Evolutionary conservation across 2,329 filamentous ascomycete species (phyloP), one percentile per base, ranked within the genome.

Genomic region (Rhynchosporium secalis): DNA sequence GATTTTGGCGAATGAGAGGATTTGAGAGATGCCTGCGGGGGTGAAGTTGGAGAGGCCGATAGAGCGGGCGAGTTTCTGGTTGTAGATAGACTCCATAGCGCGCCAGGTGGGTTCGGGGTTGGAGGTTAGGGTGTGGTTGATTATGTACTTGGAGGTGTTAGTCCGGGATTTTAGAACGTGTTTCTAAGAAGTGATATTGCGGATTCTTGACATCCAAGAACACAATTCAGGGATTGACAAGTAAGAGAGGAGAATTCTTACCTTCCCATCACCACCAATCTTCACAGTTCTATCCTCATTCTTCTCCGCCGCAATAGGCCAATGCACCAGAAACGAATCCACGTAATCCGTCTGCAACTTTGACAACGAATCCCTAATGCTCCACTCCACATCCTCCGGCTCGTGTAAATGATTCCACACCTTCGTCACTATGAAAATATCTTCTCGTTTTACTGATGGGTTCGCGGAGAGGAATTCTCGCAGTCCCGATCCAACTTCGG

Each of bases 381-480:
- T 87, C 73, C 88, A 80, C 77, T 89, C 86, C 15, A 86, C 86
- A 15, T 87, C 82, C 43, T 83, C 85, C 4, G 71, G 71, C 75
- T 79, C 67, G 76, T 89, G 88, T 77, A 90, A 91, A 58, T 89
- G 91, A 72, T 87, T 87, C 91, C 91, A 96, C 43, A 93, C 83
- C 82, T 96, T 96, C 71, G 87, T 91, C 60, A 91, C 90, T 63
- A 96, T 85, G 77, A 95, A 96, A 65, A 96, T 78, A 62, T 96
- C 90, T 74, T 89, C 84, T 65, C 91, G 84, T 81, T 88, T 90
- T 64, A 84, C 80, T 26, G 89, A 89, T 5, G 85, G 78, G 62
- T 72, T 71, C 36, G 52, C 47, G 38, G 79, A 80, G 66, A 95
- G 86, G 33, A 89, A 91, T 61, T 90, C 87, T 72, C 85, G 84